These are phyloP conservation scores for Omphalotus olearius DNA, from an alignment of 1,284 basidiomycete species.

Conservation along the genomic window DNA sequence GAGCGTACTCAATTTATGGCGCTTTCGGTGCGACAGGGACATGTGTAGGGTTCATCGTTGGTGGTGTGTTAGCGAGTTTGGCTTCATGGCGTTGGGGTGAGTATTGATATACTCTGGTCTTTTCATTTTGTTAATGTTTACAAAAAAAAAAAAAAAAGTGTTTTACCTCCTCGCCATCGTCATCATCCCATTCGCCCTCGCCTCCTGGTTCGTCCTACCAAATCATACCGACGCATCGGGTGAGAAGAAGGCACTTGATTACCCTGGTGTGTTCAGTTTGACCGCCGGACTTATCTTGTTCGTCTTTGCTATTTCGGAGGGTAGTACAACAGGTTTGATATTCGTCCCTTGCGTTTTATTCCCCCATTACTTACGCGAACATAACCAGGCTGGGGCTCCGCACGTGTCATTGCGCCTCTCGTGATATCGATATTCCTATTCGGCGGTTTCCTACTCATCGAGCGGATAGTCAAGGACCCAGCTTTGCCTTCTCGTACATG, in stretches of 20 bases:
- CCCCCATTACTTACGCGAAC: too few relatives aligned
- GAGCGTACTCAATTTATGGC: conserved; percentile 18
- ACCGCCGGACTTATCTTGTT: conserved; percentile 18
- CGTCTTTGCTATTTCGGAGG: conserved; percentile 18
- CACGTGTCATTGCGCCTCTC: conserved; percentile 17
- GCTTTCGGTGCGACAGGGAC: conserved; percentile 18
- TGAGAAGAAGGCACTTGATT: conserved; percentile 15
- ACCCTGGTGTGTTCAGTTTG: conserved; percentile 16
- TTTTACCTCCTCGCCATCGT: conserved; percentile 19
- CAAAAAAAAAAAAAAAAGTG: conserved; percentile 12
- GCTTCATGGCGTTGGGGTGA: conserved; percentile 21
- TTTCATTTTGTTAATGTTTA: too few relatives aligned
- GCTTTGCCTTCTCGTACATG: conserved; percentile 18
- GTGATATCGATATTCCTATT: conserved; percentile 18
- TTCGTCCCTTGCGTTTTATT: not conserved
- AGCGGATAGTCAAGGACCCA: conserved; percentile 16
- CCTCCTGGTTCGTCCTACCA: conserved; percentile 19
- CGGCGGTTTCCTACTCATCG: conserved; percentile 15
- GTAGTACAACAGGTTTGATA: conserved; percentile 13
- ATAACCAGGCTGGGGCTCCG: conserved; percentile 15
- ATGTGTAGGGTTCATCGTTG: conserved; percentile 15
- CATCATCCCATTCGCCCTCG: conserved; percentile 15
- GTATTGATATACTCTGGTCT: too few relatives aligned
- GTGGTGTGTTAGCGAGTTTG: conserved; percentile 16
- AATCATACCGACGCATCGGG: not conserved